Conservation (phyloP, 371 early-diverging fungal genomes). For the Lichtheimia corymbifera region DNA sequence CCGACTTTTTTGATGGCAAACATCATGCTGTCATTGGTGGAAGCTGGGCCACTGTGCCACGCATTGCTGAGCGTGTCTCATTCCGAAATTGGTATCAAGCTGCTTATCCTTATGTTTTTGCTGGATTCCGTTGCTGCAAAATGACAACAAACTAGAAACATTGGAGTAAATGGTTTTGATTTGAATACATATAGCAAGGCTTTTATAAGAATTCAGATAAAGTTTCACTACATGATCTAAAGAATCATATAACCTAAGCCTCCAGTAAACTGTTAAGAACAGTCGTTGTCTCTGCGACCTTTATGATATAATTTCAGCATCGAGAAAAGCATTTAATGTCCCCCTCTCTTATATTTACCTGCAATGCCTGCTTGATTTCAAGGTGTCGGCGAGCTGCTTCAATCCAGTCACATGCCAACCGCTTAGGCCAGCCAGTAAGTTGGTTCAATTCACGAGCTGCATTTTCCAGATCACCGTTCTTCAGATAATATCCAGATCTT, state of each 20-base stretch:
- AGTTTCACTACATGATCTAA: no score
- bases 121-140: constrained; percentile 61
- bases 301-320: not conserved
- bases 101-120: constrained; percentile 82
- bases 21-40: constrained; percentile 84
- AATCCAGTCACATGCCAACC: constrained; percentile 87
- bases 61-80: constrained; percentile 68
- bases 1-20: constrained; percentile 89
- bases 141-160: not conserved
- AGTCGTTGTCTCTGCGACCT: constrained; percentile 25
- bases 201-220: no score
- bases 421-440: constrained; percentile 88
- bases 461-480: constrained; percentile 74
- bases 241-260: constrained; percentile 5
- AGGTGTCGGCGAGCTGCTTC: constrained; percentile 74
- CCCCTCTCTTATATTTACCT: constrained; percentile 32
- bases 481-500: constrained; percentile 72
- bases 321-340: not conserved
- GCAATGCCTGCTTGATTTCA: constrained; percentile 84
- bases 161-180: not conserved
- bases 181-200: constrained; percentile 1
- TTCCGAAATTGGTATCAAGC: constrained; percentile 92
- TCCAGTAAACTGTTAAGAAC: constrained; percentile 25
- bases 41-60: constrained; percentile 86
- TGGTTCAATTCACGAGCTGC: constrained; percentile 91